Evolutionary conservation across 345 rosid genomes (phyloP), one percentile per base, ranked within the genome.

Genomic region (Ricinus communis): DNA sequence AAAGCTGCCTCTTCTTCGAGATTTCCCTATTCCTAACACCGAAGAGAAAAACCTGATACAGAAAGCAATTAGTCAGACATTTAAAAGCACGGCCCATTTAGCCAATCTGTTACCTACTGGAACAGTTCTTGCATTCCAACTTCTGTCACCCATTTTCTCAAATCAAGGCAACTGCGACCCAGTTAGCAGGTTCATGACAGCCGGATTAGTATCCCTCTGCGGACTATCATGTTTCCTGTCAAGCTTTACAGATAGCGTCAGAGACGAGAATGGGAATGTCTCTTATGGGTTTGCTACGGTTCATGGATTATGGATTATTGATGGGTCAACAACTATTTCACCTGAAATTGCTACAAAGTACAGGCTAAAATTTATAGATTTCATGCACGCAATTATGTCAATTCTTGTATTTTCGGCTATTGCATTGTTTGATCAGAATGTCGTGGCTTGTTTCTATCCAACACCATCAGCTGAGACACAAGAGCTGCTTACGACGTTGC

Each of bases 91-190:
- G 0, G 93, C 98, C 18, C 87, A 95, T 74, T 69, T 95, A 70
- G 97, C 99, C 40, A 92, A 92, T 59, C 90, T 92, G 51, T 81
- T 95, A 56, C 99, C 98, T 0, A 95, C 99, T 0, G 98, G 98
- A 68, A 82, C 99, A 0, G 96, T 92, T 71, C 97, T 95, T 8
- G 90, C 98, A 31, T 95, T 95, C 84, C 98, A 95, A 31, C 85
- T 92, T 58, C 80, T 95, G 24, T 77, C 94, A 0, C 99, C 98
- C 6, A 74, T 95, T 5, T 85, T 87, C 85, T 79, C 98, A 8
- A 89, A 95, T 70, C 87, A 84, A 22, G 99, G 98, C 62, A 65
- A 65, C 36, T 95, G 98, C 41, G 97, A 92, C 72, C 31, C 78
- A 3, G 91, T 76, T 12, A 69, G 89, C 73, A 71, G 77, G 74